phyloP scores from a whole-genome alignment of 2,329 filamentous ascomycete species.

The Ophiostoma sp. region DNA sequence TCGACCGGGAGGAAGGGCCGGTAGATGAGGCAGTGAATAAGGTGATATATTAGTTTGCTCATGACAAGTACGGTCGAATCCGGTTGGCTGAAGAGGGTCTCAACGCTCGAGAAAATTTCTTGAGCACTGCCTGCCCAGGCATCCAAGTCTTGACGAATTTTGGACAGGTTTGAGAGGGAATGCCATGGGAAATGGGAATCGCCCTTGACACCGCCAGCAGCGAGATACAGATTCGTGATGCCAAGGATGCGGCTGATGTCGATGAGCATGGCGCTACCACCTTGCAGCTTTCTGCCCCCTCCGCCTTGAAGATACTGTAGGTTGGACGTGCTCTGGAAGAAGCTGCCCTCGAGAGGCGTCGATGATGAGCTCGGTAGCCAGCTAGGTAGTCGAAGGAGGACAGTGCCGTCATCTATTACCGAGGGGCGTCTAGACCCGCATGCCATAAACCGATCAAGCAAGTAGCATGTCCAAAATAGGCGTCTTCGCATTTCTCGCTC shows the following conservation, averaged over 20 bases:
- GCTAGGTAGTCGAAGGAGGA: slow-evolving; percentile 68
- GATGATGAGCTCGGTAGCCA: slow-evolving; percentile 60
- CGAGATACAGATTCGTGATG: slow-evolving; percentile 76
- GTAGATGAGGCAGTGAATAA: slow-evolving; percentile 82
- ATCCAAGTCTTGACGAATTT: slow-evolving; percentile 78
- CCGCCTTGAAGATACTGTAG: slow-evolving; percentile 64
- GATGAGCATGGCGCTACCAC: slow-evolving; percentile 73
- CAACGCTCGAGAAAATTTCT: slow-evolving; percentile 70
- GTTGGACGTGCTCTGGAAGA: slow-evolving; percentile 75
- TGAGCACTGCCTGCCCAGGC: slow-evolving; percentile 79
- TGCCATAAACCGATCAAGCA: slow-evolving; percentile 77
- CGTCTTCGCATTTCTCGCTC: slow-evolving; percentile 72
- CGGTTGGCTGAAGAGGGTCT: slow-evolving; percentile 67
- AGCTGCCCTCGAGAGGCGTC: slow-evolving; percentile 66
- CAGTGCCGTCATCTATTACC: slow-evolving; percentile 70
- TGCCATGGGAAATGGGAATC: slow-evolving; percentile 92
- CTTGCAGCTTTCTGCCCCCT: slow-evolving; percentile 61
- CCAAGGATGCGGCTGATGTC: slow-evolving; percentile 79
- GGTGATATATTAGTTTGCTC: slow-evolving; percentile 80
- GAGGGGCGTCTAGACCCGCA: slow-evolving; percentile 78
- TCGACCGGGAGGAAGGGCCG: slow-evolving; percentile 82
- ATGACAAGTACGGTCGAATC: slow-evolving; percentile 75
- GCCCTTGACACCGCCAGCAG: slow-evolving; percentile 78
- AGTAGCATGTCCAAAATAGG: slow-evolving; percentile 85
- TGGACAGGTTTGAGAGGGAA: slow-evolving; percentile 74